Percentiles rank a stretch among this genome's conserved stretches.
Conservation (phyloP, 2,329 filamentous ascomycete species). For the Zopfia rhizophila region DNA sequence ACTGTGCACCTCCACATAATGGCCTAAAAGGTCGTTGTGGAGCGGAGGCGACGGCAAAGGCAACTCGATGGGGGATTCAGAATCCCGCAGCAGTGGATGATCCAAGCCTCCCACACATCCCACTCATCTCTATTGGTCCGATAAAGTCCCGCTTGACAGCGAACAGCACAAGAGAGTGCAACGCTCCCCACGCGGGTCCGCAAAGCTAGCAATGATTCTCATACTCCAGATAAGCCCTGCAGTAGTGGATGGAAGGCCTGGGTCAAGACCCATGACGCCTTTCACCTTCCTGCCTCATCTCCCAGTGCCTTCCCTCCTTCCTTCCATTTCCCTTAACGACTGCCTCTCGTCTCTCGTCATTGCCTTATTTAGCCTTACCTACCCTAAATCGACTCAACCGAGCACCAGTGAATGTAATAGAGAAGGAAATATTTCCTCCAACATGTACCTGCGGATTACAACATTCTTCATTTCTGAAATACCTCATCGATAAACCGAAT, state of each 20-base stretch:
- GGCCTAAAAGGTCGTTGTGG: not conserved
- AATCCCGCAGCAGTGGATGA: slow-evolving; percentile 5
- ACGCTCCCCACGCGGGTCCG: slow-evolving; percentile 16
- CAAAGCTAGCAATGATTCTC: not conserved
- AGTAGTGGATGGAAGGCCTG: not conserved
- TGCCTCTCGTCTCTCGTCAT: slow-evolving; percentile 7
- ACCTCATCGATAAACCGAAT: slow-evolving; percentile 25
- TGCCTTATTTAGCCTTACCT: not conserved
- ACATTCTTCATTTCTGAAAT: slow-evolving; percentile 18
- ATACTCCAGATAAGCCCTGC: slow-evolving; percentile 7
- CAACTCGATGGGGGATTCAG: not conserved
- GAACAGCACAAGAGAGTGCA: slow-evolving; percentile 1
- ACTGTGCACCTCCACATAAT: slow-evolving; percentile 9
- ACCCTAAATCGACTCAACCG: not conserved
- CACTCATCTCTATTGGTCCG: slow-evolving; percentile 4
- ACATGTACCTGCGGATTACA: slow-evolving; percentile 32
- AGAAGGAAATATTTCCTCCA: slow-evolving; percentile 15
- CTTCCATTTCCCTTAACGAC: slow-evolving; percentile 1
- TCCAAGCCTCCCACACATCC: slow-evolving; percentile 8
- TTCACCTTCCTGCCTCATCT: not conserved
- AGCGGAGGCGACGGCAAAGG: slow-evolving; percentile 4
- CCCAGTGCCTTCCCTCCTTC: not conserved
- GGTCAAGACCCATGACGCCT: not conserved
- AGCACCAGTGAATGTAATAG: too few species aligned
- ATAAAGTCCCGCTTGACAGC: slow-evolving; percentile 1